Base-by-base conservation (phyloP, 192 early-diverging fungal species). In the Entomortierella lignicola region DNA sequence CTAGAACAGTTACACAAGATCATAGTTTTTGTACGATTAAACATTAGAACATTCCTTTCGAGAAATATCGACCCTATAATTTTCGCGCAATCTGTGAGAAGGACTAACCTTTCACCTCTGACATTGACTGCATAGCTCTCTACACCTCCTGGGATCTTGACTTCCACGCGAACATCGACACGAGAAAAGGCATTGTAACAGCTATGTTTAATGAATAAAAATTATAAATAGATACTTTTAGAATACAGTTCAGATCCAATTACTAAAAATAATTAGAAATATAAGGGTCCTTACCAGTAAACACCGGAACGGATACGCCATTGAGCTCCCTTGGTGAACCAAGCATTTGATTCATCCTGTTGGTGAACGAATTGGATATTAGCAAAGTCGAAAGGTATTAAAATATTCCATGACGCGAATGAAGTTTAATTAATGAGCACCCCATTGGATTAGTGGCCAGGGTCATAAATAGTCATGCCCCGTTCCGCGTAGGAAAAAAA, bases 121-220 rank as follows among this genome's bases (percentile, higher is more conserved):
- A 93, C 77, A 60, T 96, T 96, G 8, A 99, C 92, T 15, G 90
- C 87, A 60, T 97, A 97, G 56, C 91, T 90, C 58, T 98, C 97
- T 6, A 99, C 98, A 47, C 98, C 96, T 60, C 98, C 98, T 13
- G 98, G 98, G 73, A 99, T 99, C 63, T 94, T 92, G 32, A 99
- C 96, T 82, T 98, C 95, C n/a, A 99, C 98, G 41, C 98, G 90
- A 44, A 99, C 90, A 84, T 99, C 98, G 10, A 98, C 92, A 23
- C 95, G 89, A 8, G 97, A 96, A 70, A 99, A 99, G 5, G 95
- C 95, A 83, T 99, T 98, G 85, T 94, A 99, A 80, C 96, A 94
- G 85, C 98, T 96, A 51, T 11, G 44, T 13, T n/a, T n/a, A n/a
- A n/a, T n/a, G n/a, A n/a, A n/a, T n/a, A n/a, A n/a, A n/a, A n/a